Base-by-base conservation (phyloP, 108 stramenopile species). In the Schizochytrium sp. region DNA sequence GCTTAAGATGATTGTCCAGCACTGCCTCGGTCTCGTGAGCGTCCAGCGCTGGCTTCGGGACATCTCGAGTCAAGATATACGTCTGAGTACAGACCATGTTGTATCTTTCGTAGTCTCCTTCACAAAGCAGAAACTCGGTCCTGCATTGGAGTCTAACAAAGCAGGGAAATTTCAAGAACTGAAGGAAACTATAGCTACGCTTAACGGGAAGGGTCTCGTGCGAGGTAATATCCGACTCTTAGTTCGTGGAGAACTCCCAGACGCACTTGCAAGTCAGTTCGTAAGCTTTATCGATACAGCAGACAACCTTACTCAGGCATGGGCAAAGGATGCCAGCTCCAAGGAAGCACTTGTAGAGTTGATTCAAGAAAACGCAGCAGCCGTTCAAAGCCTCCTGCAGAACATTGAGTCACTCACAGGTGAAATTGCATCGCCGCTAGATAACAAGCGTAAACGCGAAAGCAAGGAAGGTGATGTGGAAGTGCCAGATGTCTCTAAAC, bases 21-120 rank as follows among this genome's bases (percentile, higher is more conserved):
- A 69, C 64, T 69, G 64, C 64, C 64, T 69, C 28, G 64, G 64
- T 10, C 64, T 69, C 64, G 64, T 69, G 42, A 69, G 64, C 64
- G 64, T 69, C 12, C 64, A 69, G 64, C 64, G 64, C 12, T 69
- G 64, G 64, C 28, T 69, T 8, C 64, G 64, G 42, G 28, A 44
- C 64, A 44, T 69, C 15, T 8, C 64, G 28, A 7, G 44, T 44
- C 12, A 69, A 44, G 28, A 69, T 3, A 8, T 38, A 7, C 7
- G 15, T 7, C 19, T 69, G 42, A 3, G 15, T 38, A 44, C 44
- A 7, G 64, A 69, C 42, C 12, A 38, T 44, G 64, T 69, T 38
- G 64, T 69, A 38, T 10, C 7, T 38, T 69, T 69, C 15, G 28
- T 15, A 38, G 5, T 15, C 64, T 7, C 40, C 42, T 69, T 69